Base-by-base conservation (phyloP, 441 rosid genomes). In the Erodium texanum region DNA sequence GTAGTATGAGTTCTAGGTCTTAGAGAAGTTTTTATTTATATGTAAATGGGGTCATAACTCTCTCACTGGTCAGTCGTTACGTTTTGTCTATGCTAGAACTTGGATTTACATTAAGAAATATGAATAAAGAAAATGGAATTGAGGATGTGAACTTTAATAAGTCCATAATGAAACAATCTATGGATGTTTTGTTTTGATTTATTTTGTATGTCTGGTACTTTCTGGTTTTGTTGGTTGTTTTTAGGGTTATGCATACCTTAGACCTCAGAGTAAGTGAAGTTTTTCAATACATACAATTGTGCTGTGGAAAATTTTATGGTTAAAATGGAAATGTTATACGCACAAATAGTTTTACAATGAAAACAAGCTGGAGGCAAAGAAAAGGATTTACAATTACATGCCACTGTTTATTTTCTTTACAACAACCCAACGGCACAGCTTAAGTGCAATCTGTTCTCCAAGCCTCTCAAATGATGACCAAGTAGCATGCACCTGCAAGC, bases 371-470 rank as follows among this genome's bases (percentile, higher is more conserved):
- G 38, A 24, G 61, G 62, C 1, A 48, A 15, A 66, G 65, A 22
- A 66, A 48, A 66, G 66, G 41, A 66, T 72, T 54, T 72, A 72
- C 75, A 72, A 10, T 10, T n/a, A n/a, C n/a, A n/a, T n/a, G 69
- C 65, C 62, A 8, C 23, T n/a, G 43, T 32, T 38, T 24, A 29
- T 27, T 5, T 11, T 59, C 59, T 27, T 52, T 72, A 72, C 70
- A 72, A 61, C 62, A 72, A 84, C 58, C 92, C 97, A 67, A 85
- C 89, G 36, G 79, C 92, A 80, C 94, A 90, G 68, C 85, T 87
- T 65, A 88, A 80, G 68, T 85, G 94, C 78, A 90, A 83, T 71
- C 92, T 83, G 81, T 83, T 90, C 79, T 90, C 97, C 88, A 85
- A 73, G 45, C 91, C 89, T 85, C 91, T 81, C 71, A 86, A 75